These are phyloP conservation scores for Penicillium desertorum DNA, from an alignment of 495 filamentous ascomycete genomes.

Conservation along the genomic window DNA sequence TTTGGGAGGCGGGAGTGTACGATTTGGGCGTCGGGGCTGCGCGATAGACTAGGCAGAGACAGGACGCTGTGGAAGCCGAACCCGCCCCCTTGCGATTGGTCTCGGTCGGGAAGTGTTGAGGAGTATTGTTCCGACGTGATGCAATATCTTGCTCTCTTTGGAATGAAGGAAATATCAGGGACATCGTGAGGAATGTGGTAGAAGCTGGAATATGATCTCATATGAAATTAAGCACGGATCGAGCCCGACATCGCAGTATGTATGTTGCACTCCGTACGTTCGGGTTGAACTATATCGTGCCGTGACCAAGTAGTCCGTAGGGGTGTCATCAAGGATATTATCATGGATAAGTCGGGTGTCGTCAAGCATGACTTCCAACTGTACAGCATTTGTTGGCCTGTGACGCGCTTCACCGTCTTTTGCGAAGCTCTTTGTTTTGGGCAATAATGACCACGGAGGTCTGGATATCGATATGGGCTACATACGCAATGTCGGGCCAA, in stretches of 20 bases:
- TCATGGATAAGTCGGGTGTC: conserved; percentile 2
- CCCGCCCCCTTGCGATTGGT: conserved; percentile 4
- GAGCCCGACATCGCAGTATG: background rate
- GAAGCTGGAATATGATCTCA: background rate
- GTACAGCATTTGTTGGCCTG: conserved; percentile 15
- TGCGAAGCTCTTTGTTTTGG: conserved; percentile 15
- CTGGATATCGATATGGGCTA: conserved; percentile 30
- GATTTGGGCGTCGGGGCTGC: background rate
- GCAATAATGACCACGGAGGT: conserved; percentile 23
- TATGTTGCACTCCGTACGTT: background rate
- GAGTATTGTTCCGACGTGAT: conserved; percentile 2
- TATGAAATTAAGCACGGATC: background rate
- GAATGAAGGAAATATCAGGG: conserved; percentile 6
- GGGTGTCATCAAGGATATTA: background rate
- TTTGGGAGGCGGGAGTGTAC: conserved; percentile 5
- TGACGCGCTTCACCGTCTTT: conserved; percentile 32
- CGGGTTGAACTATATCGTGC: background rate
- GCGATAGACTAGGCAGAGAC: conserved; percentile 1
- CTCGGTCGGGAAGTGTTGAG: background rate
- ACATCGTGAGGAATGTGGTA: background rate
- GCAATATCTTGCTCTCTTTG: conserved; percentile 7
- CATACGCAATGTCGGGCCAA: conserved; percentile 24
- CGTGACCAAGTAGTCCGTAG: background rate
- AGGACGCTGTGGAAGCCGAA: background rate
- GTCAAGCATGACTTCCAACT: background rate